Evolutionary conservation across 2,329 filamentous ascomycete species (phyloP), one percentile per base, ranked within the genome.

Genomic region (Rutstroemia sp.): DNA sequence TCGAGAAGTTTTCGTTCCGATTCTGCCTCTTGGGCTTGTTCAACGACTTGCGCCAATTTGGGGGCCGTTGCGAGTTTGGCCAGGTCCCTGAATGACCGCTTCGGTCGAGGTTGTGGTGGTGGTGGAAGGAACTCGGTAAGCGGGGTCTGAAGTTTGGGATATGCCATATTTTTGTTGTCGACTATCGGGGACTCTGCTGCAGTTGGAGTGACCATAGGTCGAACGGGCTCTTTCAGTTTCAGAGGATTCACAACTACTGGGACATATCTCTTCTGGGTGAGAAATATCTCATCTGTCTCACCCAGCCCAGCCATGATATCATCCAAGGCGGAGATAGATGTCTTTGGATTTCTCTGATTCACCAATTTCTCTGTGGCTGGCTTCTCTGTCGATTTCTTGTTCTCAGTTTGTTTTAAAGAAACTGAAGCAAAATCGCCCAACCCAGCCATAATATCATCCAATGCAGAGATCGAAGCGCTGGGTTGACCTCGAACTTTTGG

Each of bases 401-500:
- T 50, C 3, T 55, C 46, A 10, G 30, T 5, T 8, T 14, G 10
- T 23, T 42, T 51, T 14, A 18, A 4, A 42, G 46, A 34, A 14
- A 34, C 6, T 10, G 53, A 8, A 25, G 5, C 14, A 34, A 30
- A 44, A 18, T 37, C 53, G 7, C 54, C 48, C 6, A 59, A 52
- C 5, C 37, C 25, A 18, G 54, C 49, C 54, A 59, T 42, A 16
- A 59, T 46, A 12, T 57, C 54, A 53, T 59, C 57, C 18, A 59
- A 49, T 12, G 57, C 50, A 19, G 49, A 49, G 4, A 57, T 57
- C 5, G 44, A 38, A 39, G 54, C 38, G 9, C 49, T 51, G 2
- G 49, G 23, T 19, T 44, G 49, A 18, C 38, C 7, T 5, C 53
- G 37, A 34, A 42, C 21, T 12, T 38, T 39, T 23, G 46, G 9